phyloP scores from a whole-genome alignment of 2,329 filamentous ascomycete genomes.

The Cephalotrichum gorgonifer region DNA sequence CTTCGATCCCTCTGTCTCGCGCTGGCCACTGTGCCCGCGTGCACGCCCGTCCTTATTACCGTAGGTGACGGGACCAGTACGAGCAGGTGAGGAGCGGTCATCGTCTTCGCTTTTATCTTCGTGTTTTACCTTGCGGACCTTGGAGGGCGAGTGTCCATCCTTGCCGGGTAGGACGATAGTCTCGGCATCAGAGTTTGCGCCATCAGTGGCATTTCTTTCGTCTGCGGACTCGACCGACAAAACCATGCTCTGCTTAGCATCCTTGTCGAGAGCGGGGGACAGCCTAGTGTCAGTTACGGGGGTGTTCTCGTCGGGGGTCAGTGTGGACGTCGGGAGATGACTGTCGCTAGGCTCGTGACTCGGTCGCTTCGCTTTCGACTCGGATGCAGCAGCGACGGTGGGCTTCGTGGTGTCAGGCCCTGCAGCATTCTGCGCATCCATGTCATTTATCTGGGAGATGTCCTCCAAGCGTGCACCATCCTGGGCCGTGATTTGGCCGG shows the following conservation, averaged over 20 bases:
- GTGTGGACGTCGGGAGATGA: constrained; percentile 8
- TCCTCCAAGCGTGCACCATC: constrained; percentile 46
- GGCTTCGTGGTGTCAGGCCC: constrained; percentile 52
- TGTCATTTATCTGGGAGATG: constrained; percentile 49
- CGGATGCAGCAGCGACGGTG: constrained; percentile 24
- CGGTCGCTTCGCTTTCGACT: constrained; percentile 24
- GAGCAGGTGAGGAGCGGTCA: neutral
- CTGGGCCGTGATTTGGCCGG: constrained; percentile 34
- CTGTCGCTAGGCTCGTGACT: constrained; percentile 10
- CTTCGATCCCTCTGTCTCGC: neutral
- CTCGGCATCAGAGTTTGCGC: constrained; percentile 61
- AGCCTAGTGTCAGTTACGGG: neutral
- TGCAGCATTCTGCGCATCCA: constrained; percentile 60
- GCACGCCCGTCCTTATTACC: neutral
- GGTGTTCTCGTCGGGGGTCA: constrained; percentile 9
- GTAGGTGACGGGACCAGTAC: neutral
- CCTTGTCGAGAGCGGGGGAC: constrained; percentile 8
- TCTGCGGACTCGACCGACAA: constrained; percentile 19
- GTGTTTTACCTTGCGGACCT: constrained; percentile 53
- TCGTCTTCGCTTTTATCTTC: constrained; percentile 46
- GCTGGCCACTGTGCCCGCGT: neutral
- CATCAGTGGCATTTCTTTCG: constrained; percentile 30
- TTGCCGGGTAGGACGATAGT: constrained; percentile 60
- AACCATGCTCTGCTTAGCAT: neutral
- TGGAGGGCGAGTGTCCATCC: constrained; percentile 53